Base-by-base conservation (phyloP, 768 basidiomycete species). In the Pholiota molesta region DNA sequence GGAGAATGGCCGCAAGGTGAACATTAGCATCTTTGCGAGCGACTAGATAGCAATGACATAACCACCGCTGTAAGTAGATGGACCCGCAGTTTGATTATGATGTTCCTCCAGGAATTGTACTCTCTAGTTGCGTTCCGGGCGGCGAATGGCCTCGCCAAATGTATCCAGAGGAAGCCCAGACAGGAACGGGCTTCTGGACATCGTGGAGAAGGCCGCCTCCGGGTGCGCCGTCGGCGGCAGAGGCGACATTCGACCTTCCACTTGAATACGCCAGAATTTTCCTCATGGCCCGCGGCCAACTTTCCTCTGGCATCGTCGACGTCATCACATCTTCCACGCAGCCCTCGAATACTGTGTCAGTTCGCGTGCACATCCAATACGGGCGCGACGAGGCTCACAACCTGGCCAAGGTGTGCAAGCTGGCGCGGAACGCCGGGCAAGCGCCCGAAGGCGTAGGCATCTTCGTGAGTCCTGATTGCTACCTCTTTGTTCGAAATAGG, bases 401-500 rank as follows among this genome's bases (percentile, higher is more conserved):
- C 23, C 33, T 58, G 9, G 63, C 71, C 10, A 71, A 72, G 35
- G 75, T 68, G 3, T 79, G 78, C 56, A 58, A 62, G n/a, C 40
- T 75, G 14, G 61, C 52, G 7, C 67, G 67, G 2, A 59, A 59
- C 7, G 21, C 3, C 23, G 47, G 47, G 21, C 0, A 65, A 64
- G 1, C 70, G 68, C n/a, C 71, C 73, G 44, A 67, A 21, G 78
- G 78, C 31, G 69, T 78, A 35, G 77, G 77, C 1, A 70, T 78
- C 23, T 76, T 77, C 39, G 78, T 79, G 57, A 67, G 74, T 71
- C 11, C 17, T 1, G 6, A 31, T 31, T n/a, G 33, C n/a, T 26
- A 5, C 33, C 8, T 17, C 29, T 2, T 29, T 44, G n/a, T 26
- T n/a, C 55, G 44, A 49, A 14, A 14, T 10, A 37, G 35, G 35